These are phyloP conservation scores for Arachis stenosperma DNA, from an alignment of 306 rosid species.

Conservation along the genomic window DNA sequence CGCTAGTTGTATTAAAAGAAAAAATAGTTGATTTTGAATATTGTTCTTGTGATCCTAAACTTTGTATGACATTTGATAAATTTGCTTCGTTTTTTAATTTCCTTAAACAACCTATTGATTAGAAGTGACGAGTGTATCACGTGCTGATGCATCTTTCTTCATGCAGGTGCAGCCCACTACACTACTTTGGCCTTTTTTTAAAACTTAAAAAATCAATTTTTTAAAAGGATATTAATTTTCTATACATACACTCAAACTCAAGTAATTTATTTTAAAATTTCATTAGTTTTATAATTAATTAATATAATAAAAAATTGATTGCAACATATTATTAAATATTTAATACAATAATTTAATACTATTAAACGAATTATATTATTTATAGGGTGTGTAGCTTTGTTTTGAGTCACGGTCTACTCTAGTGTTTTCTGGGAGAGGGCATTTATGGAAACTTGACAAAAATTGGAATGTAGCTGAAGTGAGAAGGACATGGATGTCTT, in stretches of 20 bases:
- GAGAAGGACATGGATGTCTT: slow-evolving; percentile 49
- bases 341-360: too few species aligned
- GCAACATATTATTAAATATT: background rate
- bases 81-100: too few species aligned
- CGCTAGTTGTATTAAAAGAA: too few species aligned
- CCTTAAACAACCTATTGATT: background rate
- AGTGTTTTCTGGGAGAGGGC: slow-evolving; percentile 35
- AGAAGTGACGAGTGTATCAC: slow-evolving; percentile 52
- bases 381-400: background rate
- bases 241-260: too few species aligned
- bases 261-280: too few species aligned
- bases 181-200: slow-evolving; percentile 34
- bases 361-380: too few species aligned
- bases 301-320: too few species aligned
- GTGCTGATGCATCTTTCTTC: slow-evolving; percentile 59
- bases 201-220: slow-evolving; percentile 23
- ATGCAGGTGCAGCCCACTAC: slow-evolving; percentile 56
- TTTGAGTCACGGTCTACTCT: slow-evolving; percentile 41
- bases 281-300: too few species aligned
- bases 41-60: too few species aligned
- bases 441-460: slow-evolving; percentile 39
- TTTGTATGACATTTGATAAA: too few species aligned
- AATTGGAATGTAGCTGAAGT: slow-evolving; percentile 32
- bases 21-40: too few species aligned
- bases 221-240: background rate